Evolutionary conservation across 139 green algal species (phyloP).

Genomic region (Auxenochlorella pyrenoidosa): DNA sequence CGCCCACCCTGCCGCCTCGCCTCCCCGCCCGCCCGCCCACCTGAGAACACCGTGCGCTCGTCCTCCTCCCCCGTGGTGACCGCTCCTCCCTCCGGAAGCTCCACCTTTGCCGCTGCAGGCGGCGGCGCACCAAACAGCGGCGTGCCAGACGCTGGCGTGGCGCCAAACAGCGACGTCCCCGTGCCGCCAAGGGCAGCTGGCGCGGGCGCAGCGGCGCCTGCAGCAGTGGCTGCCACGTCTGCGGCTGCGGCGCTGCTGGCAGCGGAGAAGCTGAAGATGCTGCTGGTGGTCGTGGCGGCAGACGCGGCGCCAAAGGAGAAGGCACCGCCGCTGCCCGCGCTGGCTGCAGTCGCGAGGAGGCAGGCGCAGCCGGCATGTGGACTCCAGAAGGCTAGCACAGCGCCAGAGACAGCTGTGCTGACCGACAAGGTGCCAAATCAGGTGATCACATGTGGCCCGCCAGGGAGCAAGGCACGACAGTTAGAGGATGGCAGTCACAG

Average conservation of each 20-base stretch:
- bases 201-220: background rate
- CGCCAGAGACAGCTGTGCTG: too few relatives aligned
- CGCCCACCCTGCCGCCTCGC: background rate
- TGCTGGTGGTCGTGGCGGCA: background rate
- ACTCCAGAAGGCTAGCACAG: too few relatives aligned
- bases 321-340: constrained; percentile 2
- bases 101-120: background rate
- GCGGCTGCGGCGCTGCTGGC: background rate
- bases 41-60: constrained; percentile 70
- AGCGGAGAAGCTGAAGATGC: constrained; percentile 29
- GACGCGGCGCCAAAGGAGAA: constrained; percentile 42
- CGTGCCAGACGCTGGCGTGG: constrained; percentile 37
- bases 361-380: too few relatives aligned
- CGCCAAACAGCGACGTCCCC: constrained; percentile 35
- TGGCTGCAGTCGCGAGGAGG: background rate
- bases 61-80: constrained; percentile 83
- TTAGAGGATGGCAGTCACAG: too few relatives aligned
- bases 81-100: constrained; percentile 49
- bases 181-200: background rate
- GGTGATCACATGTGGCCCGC: too few relatives aligned
- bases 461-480: too few relatives aligned
- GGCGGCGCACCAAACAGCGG: constrained; percentile 38
- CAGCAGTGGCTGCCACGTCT: background rate
- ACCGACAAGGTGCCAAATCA: too few relatives aligned
- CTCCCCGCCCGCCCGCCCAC: background rate